phyloP scores from a whole-genome alignment of 768 basidiomycete species.

The Podaxis sp. region DNA sequence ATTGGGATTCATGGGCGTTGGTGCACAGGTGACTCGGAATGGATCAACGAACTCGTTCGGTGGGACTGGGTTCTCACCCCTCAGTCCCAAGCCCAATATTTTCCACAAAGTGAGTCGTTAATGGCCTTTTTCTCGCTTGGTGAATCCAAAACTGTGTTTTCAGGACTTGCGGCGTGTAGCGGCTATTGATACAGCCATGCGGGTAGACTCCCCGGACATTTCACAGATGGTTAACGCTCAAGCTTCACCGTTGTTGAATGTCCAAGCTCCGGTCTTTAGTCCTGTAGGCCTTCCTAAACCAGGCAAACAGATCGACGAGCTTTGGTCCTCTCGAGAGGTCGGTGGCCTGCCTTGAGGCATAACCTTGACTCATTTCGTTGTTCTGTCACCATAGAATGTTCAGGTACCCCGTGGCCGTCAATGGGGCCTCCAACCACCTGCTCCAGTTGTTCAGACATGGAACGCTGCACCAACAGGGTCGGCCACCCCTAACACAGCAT shows the following conservation, averaged over 20 bases:
- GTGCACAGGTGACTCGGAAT: background rate
- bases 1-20: background rate
- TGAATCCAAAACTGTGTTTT: background rate
- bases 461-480: background rate
- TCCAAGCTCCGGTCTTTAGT: slow-evolving; percentile 33
- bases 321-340: slow-evolving; percentile 36
- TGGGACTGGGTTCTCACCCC: slow-evolving; percentile 27
- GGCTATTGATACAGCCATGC: slow-evolving; percentile 5
- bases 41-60: slow-evolving; percentile 13
- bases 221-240: slow-evolving; percentile 11
- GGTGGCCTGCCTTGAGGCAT: background rate
- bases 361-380: background rate
- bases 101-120: slow-evolving; percentile 22
- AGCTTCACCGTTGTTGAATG: slow-evolving; percentile 33
- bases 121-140: background rate
- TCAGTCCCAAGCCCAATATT: slow-evolving; percentile 22
- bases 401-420: slow-evolving; percentile 16
- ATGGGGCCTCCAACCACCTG: background rate
- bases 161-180: slow-evolving; percentile 23
- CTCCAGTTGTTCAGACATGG: background rate
- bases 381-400: slow-evolving; percentile 18
- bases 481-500: background rate
- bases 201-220: slow-evolving; percentile 28
- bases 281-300: slow-evolving; percentile 34
- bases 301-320: slow-evolving; percentile 28